Percentiles rank a stretch among this genome's conserved stretches.
Conservation (phyloP, 345 rosid species). For the Punica granatum region DNA sequence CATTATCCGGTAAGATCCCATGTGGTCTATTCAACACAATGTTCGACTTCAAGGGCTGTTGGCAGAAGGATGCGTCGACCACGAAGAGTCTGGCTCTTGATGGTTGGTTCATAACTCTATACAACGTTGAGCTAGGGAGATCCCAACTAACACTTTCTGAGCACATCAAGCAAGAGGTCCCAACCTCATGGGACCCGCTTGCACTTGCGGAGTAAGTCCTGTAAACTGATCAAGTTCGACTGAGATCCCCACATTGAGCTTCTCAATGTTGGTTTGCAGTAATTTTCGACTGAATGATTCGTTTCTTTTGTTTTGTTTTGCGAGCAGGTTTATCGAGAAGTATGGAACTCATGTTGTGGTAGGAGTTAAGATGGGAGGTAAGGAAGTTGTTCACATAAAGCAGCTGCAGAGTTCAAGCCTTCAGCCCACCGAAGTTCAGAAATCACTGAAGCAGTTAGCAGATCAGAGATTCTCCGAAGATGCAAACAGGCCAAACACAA, state of each 20-base stretch:
- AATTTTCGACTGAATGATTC: neutral
- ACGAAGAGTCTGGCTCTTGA: conserved; percentile 67
- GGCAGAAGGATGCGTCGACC: conserved; percentile 79
- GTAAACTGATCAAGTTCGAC: neutral
- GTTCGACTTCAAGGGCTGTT: conserved; percentile 57
- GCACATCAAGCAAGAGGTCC: conserved; percentile 67
- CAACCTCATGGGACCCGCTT: conserved; percentile 78
- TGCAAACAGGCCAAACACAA: conserved; percentile 5
- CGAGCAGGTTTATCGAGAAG: conserved; percentile 33
- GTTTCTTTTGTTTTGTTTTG: conserved; percentile 17
- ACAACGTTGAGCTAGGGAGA: conserved; percentile 70
- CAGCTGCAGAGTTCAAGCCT: conserved; percentile 59
- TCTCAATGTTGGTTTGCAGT: neutral
- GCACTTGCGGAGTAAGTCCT: conserved; percentile 80
- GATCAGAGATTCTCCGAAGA: conserved; percentile 55
- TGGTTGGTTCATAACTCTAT: conserved; percentile 90
- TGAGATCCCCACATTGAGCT: neutral
- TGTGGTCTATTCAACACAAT: conserved; percentile 68
- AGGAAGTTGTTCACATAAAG: conserved; percentile 67
- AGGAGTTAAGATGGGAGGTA: conserved; percentile 66
- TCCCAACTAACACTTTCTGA: conserved; percentile 54
- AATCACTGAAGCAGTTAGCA: conserved; percentile 47
- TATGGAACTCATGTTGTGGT: conserved; percentile 45
- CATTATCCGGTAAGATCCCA: conserved; percentile 81
- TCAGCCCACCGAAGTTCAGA: conserved; percentile 53